Evolutionary conservation across 345 rosid species (phyloP).

Genomic region (Arabis hirsuta): DNA sequence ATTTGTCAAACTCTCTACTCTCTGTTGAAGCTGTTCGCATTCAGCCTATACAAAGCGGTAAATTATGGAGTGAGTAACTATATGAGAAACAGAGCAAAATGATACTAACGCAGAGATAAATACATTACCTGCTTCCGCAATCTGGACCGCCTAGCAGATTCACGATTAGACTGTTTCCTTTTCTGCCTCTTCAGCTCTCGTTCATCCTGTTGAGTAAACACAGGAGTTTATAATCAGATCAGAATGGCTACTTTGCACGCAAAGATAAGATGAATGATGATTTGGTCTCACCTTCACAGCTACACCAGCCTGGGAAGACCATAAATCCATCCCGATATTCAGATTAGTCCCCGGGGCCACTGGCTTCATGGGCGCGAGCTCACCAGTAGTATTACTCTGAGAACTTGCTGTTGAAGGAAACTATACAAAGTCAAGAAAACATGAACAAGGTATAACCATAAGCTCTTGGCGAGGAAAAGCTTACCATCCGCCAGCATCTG

Average conservation of each 20-base stretch:
- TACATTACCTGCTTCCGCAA: conserved; percentile 85
- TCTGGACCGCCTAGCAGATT: conserved; percentile 97
- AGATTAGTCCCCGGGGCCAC: conserved; percentile 71
- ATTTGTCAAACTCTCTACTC: conserved; percentile 64
- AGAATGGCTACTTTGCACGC: conserved; percentile 16
- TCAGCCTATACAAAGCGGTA: conserved; percentile 59
- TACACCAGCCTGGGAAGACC: conserved; percentile 73
- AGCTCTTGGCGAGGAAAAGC: conserved; percentile 10
- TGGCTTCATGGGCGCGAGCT: conserved; percentile 66
- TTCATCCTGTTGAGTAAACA: conserved; percentile 67
- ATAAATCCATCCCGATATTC: conserved; percentile 91
- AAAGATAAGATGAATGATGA: conserved; percentile 49
- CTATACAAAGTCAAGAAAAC: conserved; percentile 27
- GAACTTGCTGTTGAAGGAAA: conserved; percentile 61
- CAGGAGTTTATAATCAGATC: conserved; percentile 9
- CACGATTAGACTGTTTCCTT: conserved; percentile 97
- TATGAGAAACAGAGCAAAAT: conserved; percentile 9
- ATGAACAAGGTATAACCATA: conserved; percentile 12
- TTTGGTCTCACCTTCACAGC: conserved; percentile 62
- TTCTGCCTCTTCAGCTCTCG: conserved; percentile 92
- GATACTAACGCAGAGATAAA: background rate
- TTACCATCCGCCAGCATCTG: conserved; percentile 92
- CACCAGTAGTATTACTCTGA: conserved; percentile 55
- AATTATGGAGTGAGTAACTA: background rate
- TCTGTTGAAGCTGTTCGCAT: conserved; percentile 88